These are phyloP conservation scores for Microthyrium microscopicum DNA, from an alignment of 2,329 filamentous ascomycete species.

Conservation along the genomic window DNA sequence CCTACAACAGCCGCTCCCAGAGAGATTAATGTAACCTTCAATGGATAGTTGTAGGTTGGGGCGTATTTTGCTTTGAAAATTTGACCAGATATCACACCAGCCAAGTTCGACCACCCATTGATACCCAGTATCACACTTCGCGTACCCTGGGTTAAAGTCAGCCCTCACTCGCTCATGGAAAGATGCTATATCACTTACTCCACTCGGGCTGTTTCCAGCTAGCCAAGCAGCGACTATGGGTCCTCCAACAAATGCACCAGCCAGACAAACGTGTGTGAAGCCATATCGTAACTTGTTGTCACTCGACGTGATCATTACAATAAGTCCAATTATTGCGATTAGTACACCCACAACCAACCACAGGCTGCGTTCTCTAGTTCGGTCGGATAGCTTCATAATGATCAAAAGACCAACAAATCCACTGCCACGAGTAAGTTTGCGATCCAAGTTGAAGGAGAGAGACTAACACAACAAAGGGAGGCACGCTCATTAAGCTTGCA, in stretches of 20 bases:
- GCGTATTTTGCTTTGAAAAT: constrained; percentile 7
- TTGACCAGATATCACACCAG: constrained; percentile 8
- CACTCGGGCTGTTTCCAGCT: background rate
- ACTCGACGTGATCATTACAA: constrained; percentile 6
- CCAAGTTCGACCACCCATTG: constrained; percentile 9
- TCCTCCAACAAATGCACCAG: constrained; percentile 8
- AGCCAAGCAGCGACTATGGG: constrained; percentile 9
- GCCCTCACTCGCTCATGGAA: no score
- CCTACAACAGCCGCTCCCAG: background rate
- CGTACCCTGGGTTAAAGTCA: constrained; percentile 6
- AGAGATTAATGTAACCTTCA: background rate
- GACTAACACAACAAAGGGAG: constrained; percentile 8
- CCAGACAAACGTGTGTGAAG: constrained; percentile 7
- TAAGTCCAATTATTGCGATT: constrained; percentile 5
- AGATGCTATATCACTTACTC: no score
- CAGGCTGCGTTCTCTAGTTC: background rate
- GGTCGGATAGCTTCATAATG: constrained; percentile 8
- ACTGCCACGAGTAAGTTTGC: background rate
- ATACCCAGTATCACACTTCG: constrained; percentile 7
- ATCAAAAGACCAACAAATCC: constrained; percentile 5
- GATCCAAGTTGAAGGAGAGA: background rate
- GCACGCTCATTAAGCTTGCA: constrained; percentile 8
- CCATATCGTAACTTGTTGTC: constrained; percentile 7
- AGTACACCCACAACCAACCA: constrained; percentile 4
- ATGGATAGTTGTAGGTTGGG: background rate